phyloP scores from a whole-genome alignment of 306 rosid species.

The Sphenostylis stenocarpa region DNA sequence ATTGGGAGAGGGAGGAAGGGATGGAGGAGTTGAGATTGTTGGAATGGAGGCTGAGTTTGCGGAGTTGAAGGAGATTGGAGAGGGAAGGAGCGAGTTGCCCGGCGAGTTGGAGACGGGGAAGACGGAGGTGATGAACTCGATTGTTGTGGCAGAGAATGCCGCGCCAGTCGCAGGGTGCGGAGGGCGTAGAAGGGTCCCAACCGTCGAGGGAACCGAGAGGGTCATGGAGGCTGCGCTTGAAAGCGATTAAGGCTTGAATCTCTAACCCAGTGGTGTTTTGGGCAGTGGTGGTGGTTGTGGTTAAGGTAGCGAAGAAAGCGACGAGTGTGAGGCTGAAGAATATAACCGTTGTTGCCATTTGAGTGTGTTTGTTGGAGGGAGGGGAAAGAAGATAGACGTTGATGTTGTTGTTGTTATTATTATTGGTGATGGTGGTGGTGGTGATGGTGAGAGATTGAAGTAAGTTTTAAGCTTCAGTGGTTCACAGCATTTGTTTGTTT shows the following conservation, averaged over 20 bases:
- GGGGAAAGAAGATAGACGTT: too few relatives aligned
- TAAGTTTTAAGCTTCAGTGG: background rate
- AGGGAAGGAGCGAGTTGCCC: slow-evolving; percentile 53
- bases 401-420: too few relatives aligned
- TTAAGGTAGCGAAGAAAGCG: slow-evolving; percentile 19
- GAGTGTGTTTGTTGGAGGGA: background rate
- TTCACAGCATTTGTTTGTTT: slow-evolving; percentile 18
- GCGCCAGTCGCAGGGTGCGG: slow-evolving; percentile 83
- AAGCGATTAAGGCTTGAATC: slow-evolving; percentile 55
- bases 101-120: slow-evolving; percentile 71
- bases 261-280: slow-evolving; percentile 30
- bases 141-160: slow-evolving; percentile 56
- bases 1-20: slow-evolving; percentile 65
- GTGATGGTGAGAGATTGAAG: background rate
- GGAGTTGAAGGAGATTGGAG: slow-evolving; percentile 47
- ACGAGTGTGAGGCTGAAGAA: slow-evolving; percentile 22
- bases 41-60: slow-evolving; percentile 68
- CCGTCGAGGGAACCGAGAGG: slow-evolving; percentile 59
- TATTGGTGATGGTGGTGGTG: background rate
- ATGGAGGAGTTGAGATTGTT: slow-evolving; percentile 66
- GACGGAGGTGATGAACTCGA: slow-evolving; percentile 58
- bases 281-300: background rate
- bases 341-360: slow-evolving; percentile 51
- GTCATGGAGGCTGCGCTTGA: slow-evolving; percentile 56
- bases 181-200: slow-evolving; percentile 62